phyloP scores from a whole-genome alignment of 306 rosid species.

The Corylus avellana region DNA sequence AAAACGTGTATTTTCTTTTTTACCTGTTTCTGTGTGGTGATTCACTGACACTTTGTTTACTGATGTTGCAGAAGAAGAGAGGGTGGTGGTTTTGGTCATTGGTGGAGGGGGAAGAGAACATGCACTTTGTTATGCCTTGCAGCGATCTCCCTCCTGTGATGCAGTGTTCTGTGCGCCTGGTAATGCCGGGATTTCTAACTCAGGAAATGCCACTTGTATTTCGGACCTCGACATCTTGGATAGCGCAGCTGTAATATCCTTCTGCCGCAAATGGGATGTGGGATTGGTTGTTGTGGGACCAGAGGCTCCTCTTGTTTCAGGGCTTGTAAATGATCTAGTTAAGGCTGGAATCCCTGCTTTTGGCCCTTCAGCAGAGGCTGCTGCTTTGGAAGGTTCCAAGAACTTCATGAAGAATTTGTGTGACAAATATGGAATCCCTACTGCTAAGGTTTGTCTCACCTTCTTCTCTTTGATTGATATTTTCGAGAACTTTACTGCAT shows the following conservation, averaged over 20 bases:
- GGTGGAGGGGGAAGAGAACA: conserved; percentile 99
- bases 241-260: conserved; percentile 60
- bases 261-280: conserved; percentile 69
- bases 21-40: not conserved
- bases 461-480: not conserved
- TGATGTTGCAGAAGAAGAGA: conserved; percentile 43
- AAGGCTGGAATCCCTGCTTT: conserved; percentile 80
- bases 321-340: conserved; percentile 69
- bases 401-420: conserved; percentile 92
- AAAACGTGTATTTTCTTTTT: not conserved
- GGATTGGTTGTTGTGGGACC: conserved; percentile 95
- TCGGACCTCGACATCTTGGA: conserved; percentile 63
- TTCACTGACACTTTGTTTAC: conserved; percentile 11
- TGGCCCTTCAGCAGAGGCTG: conserved; percentile 97
- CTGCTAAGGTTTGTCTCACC: conserved; percentile 74
- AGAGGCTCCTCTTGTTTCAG: conserved; percentile 89
- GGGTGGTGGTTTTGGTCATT: conserved; percentile 68
- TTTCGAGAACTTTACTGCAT: not conserved
- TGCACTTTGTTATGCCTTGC: conserved; percentile 94
- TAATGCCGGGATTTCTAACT: conserved; percentile 83
- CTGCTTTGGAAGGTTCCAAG: conserved; percentile 98
- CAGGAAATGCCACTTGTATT: conserved; percentile 82
- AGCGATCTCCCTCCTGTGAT: conserved; percentile 75
- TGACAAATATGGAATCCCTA: conserved; percentile 83
- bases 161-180: conserved; percentile 87